Conservation (phyloP, 2,329 filamentous ascomycete genomes). For the Pyricularia sp. region DNA sequence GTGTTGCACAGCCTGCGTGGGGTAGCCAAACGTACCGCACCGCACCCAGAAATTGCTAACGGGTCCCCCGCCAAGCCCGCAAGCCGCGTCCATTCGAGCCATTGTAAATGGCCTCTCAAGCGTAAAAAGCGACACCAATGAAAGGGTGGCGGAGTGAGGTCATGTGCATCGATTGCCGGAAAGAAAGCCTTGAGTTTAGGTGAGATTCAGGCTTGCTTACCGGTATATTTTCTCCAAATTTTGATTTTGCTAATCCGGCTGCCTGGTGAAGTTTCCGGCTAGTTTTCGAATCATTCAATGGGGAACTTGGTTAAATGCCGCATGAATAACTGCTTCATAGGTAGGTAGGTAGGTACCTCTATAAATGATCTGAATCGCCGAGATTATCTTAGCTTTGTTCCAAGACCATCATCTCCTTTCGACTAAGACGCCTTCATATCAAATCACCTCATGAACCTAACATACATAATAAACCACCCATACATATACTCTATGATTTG, state of each 20-base stretch:
- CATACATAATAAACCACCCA: not conserved
- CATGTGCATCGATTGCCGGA: not conserved
- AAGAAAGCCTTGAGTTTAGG: not conserved
- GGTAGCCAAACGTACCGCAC: not conserved
- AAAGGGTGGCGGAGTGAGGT: not conserved
- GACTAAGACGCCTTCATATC: not conserved
- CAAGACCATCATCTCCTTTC: not conserved
- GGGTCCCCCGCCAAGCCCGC: not conserved
- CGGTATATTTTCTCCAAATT: too few species aligned
- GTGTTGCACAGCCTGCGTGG: not conserved
- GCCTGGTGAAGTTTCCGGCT: not conserved
- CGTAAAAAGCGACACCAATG: not conserved
- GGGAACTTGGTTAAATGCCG: not conserved
- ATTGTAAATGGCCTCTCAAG: not conserved
- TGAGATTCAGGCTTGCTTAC: not conserved
- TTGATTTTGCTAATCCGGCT: not conserved
- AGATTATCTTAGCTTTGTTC: not conserved
- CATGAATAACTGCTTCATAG: not conserved
- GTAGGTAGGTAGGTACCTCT: too few species aligned
- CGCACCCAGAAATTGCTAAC: not conserved
- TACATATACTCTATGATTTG: not conserved
- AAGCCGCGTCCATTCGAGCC: not conserved
- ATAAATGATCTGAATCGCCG: too few species aligned
- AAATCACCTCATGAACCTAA: not conserved
- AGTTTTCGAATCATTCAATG: not conserved